Conservation (phyloP, 305 asterid species). For the Fraxinus dipetala region DNA sequence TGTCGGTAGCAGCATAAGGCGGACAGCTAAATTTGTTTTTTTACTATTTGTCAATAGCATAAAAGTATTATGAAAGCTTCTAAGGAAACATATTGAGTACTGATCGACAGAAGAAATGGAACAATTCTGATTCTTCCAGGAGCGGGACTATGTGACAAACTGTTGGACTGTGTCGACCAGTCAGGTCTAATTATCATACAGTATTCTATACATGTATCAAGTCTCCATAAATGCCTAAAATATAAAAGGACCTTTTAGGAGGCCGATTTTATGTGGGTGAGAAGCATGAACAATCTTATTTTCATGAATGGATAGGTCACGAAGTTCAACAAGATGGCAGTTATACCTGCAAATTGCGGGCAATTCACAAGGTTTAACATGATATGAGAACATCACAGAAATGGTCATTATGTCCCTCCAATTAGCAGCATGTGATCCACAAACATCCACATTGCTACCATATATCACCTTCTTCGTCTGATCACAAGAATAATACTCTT, state of each 20-base stretch:
- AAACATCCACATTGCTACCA: slow-evolving; percentile 37
- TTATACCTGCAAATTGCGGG: slow-evolving; percentile 51
- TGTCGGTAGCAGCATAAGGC: too few species aligned
- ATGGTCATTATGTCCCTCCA: slow-evolving; percentile 62
- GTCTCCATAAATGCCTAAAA: background rate
- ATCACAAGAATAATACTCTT: slow-evolving; percentile 32
- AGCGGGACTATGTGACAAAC: background rate
- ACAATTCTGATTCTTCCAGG: background rate
- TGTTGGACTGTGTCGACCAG: background rate
- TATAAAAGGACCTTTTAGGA: background rate
- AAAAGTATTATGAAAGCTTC: too few species aligned
- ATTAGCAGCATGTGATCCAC: slow-evolving; percentile 49
- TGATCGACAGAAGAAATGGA: background rate
- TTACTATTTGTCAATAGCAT: too few species aligned
- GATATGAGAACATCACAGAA: slow-evolving; percentile 13
- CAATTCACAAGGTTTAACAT: slow-evolving; percentile 39
- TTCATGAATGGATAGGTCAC: background rate
- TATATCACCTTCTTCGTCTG: too few species aligned
- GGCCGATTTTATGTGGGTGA: background rate
- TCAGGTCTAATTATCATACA: background rate
- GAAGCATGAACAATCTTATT: background rate
- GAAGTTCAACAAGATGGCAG: background rate
- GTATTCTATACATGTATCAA: background rate
- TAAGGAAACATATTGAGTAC: too few species aligned
- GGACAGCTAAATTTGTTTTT: too few species aligned